Base-by-base conservation (phyloP, 2,329 filamentous ascomycete genomes). In the Erysiphe pulchra region DNA sequence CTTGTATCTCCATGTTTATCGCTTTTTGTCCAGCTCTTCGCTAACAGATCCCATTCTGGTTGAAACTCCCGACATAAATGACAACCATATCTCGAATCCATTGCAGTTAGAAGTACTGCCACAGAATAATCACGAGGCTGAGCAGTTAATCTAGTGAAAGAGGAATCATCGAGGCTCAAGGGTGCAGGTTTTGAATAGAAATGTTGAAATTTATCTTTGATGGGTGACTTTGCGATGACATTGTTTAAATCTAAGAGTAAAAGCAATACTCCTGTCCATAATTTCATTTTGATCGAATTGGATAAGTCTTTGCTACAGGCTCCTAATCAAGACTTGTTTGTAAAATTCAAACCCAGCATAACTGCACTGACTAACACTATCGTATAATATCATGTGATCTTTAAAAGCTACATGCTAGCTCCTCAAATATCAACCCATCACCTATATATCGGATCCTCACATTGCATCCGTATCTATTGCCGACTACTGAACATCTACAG, bases 31-130 rank as follows among this genome's bases (percentile, higher is more conserved):
- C 90, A 98, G 63, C 81, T 90, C 61, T 75, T 81, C 46, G 73
- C 74, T 46, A 98, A 64, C 46, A 95, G 62, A 46, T 92, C 81
- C 80, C 85, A 98, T 63, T 98, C 90, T 1, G 86, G 80, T 60
- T 93, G 81, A 61, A 98, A 93, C 45, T 92, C 83, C 45, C 75
- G 72, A 62, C 90, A 98, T 43, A 95, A 67, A 52, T 76, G 67
- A 60, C 90, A 98, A 49, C 80, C 82, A 59, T 82, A 94, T 48
- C 83, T 74, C 31, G 75, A 57, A 52, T 93, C 86, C 56, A 86
- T 64, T 34, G 90, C 90, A 1, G 90, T 98, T 52, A 98, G 66
- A 13, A 98, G 71, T 2, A 98, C 71, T 2, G 77, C 78, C 28
- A 80, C 71, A 36, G 76, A 76, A 61, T 94, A 92, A 62, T 98